A percentile compares a stretch with the other conserved stretches of the same genome.
Evolutionary conservation across 1,284 basidiomycete species (phyloP).

Genomic region (Fomitopsis pinicola): DNA sequence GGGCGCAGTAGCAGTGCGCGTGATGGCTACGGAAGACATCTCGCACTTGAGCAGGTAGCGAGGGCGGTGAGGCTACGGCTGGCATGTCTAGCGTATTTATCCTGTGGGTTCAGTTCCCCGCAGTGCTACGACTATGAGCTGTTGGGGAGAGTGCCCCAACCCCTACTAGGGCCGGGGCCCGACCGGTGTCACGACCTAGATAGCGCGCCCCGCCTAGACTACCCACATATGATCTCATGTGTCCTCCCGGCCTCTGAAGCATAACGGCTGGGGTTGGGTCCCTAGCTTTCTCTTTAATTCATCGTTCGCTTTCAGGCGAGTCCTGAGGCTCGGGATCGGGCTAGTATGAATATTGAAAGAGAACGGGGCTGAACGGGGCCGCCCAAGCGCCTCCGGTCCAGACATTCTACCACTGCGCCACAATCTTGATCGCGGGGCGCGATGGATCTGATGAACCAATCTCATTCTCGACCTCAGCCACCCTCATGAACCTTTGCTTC

Average conservation of each 20-base stretch:
- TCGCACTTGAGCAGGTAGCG: neutral
- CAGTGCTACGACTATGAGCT: neutral
- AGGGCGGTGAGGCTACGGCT: neutral
- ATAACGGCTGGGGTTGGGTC: too few relatives aligned
- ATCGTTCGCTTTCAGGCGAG: too few relatives aligned
- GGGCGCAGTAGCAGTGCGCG: neutral
- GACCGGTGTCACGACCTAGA: neutral
- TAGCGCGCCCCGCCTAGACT: neutral
- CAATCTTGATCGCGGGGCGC: too few relatives aligned
- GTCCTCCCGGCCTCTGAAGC: neutral
- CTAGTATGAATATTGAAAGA: too few relatives aligned
- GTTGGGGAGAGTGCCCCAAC: neutral
- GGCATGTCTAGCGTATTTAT: neutral
- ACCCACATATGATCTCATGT: neutral
- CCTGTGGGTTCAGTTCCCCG: neutral
- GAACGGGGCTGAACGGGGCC: too few relatives aligned
- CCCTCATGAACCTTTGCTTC: neutral
- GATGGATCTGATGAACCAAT: too few relatives aligned
- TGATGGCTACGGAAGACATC: neutral
- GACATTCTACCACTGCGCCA: too few relatives aligned
- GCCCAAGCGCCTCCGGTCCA: too few relatives aligned
- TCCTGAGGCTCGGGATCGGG: too few relatives aligned
- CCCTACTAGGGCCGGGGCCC: neutral
- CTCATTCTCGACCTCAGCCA: too few relatives aligned
- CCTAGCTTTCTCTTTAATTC: too few relatives aligned